Base-by-base conservation (phyloP, 805 yeast species). In the Kluyveromyces dobzhanskii region DNA sequence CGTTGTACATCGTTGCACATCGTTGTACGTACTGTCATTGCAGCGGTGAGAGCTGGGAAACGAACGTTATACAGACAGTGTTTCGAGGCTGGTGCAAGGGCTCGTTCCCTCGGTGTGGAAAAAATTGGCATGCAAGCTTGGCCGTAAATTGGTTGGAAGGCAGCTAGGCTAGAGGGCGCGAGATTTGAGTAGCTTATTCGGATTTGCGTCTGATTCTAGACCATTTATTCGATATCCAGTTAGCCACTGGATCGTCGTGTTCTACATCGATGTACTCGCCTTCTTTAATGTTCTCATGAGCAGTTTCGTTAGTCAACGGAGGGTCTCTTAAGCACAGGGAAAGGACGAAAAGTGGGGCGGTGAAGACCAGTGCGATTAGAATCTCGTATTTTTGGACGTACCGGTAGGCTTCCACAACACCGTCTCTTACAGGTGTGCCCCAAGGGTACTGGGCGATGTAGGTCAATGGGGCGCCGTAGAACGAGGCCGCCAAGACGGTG, bases 361-460 rank as follows among this genome's bases (percentile, higher is more conserved):
- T 42, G 35, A 55, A 53, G 2, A 52, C 48, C 26, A 55, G 34
- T 5, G 53, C 59, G 9, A 73, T 70, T 38, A 73, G 62, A 41
- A 77, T 67, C 55, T 79, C 71, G 40, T 76, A 54, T 50, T 68
- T 68, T 58, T 81, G 88, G 37, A 77, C 68, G 41, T 76, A 62
- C 41, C 70, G 70, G 55, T 81, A 82, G 3, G 83, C 71, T 35
- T 52, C 60, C 3, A 78, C 80, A 37, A 78, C 67, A 3, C 73
- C 79, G 3, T 53, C 54, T 59, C 90, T 73, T 42, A 67, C 75
- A n/a, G 79, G 73, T 1, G 84, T 64, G 1, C 78, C 86, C 83
- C 84, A 77, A 1, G 75, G 56, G 50, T 78, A 67, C 0, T 49
- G 48, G 2, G 51, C 44, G 32, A 71, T 63, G 47, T 74, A 78